Conservation (phyloP, 2,329 filamentous ascomycete species). For the Volutella citrinella region DNA sequence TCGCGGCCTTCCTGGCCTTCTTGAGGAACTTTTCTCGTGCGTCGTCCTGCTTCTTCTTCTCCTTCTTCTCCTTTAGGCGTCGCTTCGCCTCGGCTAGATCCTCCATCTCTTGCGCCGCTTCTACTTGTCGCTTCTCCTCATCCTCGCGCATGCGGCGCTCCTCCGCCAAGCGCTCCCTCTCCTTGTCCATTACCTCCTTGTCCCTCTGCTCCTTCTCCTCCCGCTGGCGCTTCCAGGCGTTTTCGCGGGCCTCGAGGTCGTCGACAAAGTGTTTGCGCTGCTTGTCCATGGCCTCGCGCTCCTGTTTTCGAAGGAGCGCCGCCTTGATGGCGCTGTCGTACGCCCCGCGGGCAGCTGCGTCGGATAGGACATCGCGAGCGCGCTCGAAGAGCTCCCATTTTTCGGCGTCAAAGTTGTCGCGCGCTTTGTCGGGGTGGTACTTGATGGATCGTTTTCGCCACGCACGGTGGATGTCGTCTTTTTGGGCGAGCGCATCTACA, state of each 20-base stretch:
- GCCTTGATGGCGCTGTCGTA: slow-evolving; percentile 79
- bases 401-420: slow-evolving; percentile 68
- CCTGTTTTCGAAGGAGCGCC: slow-evolving; percentile 63
- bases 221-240: slow-evolving; percentile 59
- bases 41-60: slow-evolving; percentile 35
- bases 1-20: slow-evolving; percentile 35
- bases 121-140: slow-evolving; percentile 32
- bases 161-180: slow-evolving; percentile 36
- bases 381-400: slow-evolving; percentile 84
- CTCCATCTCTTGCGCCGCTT: slow-evolving; percentile 38
- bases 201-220: slow-evolving; percentile 40
- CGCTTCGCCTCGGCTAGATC: slow-evolving; percentile 36
- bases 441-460: slow-evolving; percentile 85
- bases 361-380: slow-evolving; percentile 79
- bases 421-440: slow-evolving; percentile 91
- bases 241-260: slow-evolving; percentile 78
- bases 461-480: slow-evolving; percentile 75
- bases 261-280: slow-evolving; percentile 76
- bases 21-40: slow-evolving; percentile 27
- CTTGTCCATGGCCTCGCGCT: slow-evolving; percentile 71
- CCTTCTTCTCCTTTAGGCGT: slow-evolving; percentile 38
- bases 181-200: slow-evolving; percentile 34
- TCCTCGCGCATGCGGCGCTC: slow-evolving; percentile 36
- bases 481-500: slow-evolving; percentile 60
- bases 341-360: slow-evolving; percentile 65